Evolutionary conservation across 2,329 filamentous ascomycete genomes (phyloP), one percentile per base, ranked within the genome.

Genomic region (Claviceps pazoutovae): DNA sequence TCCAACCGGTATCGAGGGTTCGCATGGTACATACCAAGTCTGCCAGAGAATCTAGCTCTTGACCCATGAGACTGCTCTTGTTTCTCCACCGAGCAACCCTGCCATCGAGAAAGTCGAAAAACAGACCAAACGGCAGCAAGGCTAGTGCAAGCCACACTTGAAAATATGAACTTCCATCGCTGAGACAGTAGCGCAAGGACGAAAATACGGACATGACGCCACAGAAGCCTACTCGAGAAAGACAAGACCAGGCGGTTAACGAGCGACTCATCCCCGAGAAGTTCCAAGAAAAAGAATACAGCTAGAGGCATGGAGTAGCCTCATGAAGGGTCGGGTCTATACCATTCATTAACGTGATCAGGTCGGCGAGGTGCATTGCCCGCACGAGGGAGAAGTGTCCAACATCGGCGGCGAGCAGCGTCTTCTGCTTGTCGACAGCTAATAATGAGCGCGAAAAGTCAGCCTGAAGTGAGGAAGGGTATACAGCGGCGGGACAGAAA

Each of bases 41-140:
- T 51, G 93, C 93, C 47, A 98, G 76, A 6, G 91, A 97, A 68
- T 98, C 93, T 52, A 98, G 74, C 70, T 98, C 93, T 69, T 96
- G 91, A 13, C 93, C 93, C 91, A 98, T 97, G 65, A 98, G 75
- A 61, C 87, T 94, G 62, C 88, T 93, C 83, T 96, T 98, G 71
- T 88, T 85, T 66, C 93, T 82, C 93, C 93, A 97, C 58, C 93
- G 78, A 56, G 93, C 93, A 52, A 98, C 90, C 66, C 90, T 93
- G 64, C 93, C 93, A 68, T 98, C 93, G 77, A 97, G 88, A 65
- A 95, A 94, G 69, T 98, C 93, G 68, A 97, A 97, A 74, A 97
- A 96, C 13, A 97, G 74, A 5, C 89, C 90, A 54, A 96, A 87
- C 0, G 91, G 91, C 68, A 97, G 86, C 68, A 96, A 88, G 4